phyloP scores from a whole-genome alignment of 1,284 basidiomycete species.

The Mrakiaceae sp. region DNA sequence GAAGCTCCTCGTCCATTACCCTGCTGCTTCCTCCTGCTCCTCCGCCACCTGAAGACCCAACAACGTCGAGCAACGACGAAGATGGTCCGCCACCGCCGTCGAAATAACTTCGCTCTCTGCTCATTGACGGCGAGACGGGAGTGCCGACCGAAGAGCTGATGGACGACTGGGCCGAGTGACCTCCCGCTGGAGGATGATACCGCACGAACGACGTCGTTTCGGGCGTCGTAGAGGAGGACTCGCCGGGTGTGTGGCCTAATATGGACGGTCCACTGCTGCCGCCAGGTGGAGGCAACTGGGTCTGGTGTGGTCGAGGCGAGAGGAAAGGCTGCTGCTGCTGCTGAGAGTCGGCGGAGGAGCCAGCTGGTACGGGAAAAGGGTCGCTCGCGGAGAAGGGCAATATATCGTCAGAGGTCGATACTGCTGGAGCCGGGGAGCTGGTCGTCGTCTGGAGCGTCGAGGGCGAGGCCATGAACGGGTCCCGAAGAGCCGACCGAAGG shows the following conservation, averaged over 20 bases:
- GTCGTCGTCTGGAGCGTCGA: not conserved
- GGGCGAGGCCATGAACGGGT: constrained; percentile 2
- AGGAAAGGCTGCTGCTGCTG: too few species aligned
- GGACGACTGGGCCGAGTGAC: constrained; percentile 8
- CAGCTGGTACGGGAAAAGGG: not conserved
- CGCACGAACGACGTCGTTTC: too few species aligned
- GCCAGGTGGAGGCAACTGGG: too few species aligned
- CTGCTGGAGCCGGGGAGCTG: not conserved
- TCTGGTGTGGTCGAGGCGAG: too few species aligned
- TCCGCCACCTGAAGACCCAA: not conserved
- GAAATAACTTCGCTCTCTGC: constrained; percentile 18
- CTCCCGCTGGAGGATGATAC: not conserved
- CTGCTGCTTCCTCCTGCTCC: constrained; percentile 3
- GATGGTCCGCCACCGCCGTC: constrained; percentile 16
- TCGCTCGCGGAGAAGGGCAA: not conserved
- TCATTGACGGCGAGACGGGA: constrained; percentile 15
- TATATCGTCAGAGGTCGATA: not conserved
- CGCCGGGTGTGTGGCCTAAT: too few species aligned
- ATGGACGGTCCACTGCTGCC: too few species aligned
- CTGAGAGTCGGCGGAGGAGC: too few species aligned
- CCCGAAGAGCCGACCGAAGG: constrained; percentile 2
- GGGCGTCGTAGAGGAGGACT: too few species aligned
- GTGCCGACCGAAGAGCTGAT: not conserved
- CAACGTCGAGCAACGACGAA: not conserved
- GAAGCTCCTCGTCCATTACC: constrained; percentile 36